Percentiles rank a stretch among this genome's conserved stretches.
phyloP scores from a whole-genome alignment of 1,139 yeast species.

The Pichia sp. region DNA sequence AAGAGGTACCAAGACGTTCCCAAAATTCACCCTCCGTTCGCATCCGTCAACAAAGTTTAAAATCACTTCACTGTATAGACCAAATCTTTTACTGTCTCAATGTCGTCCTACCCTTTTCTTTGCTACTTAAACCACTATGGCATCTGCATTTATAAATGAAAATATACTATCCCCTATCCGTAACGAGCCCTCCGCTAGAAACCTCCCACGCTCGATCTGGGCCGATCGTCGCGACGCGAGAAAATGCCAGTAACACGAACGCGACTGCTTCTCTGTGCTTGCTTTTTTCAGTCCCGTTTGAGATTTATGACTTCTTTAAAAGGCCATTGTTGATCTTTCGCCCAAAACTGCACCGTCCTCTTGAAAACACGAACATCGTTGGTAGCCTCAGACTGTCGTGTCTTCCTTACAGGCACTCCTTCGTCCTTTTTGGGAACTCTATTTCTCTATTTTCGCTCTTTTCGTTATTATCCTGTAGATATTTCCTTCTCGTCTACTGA shows the following conservation, averaged over 20 bases:
- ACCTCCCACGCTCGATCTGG: no score
- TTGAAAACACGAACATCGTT: background rate
- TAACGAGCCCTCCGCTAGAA: no score
- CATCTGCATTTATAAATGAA: no score
- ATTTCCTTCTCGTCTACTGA: background rate
- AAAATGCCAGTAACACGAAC: background rate
- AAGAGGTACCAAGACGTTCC: slow-evolving; percentile 29
- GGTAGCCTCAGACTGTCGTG: background rate
- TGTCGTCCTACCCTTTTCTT: background rate
- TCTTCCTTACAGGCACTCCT: background rate
- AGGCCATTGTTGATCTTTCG: background rate
- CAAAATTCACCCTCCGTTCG: slow-evolving; percentile 46
- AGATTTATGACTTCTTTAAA: background rate
- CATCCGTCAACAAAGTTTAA: slow-evolving; percentile 35
- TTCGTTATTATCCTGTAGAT: background rate
- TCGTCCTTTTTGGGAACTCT: background rate
- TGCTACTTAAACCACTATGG: slow-evolving; percentile 27
- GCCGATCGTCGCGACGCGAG: slow-evolving; percentile 7
- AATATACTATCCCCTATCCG: no score
- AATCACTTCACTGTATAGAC: background rate
- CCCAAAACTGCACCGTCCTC: background rate
- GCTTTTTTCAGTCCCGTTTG: background rate
- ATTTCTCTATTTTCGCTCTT: background rate
- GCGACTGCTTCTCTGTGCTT: background rate
- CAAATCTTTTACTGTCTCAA: no score